Base-by-base conservation (phyloP, 108 stramenopile genomes). In the Cyclotella atomus region DNA sequence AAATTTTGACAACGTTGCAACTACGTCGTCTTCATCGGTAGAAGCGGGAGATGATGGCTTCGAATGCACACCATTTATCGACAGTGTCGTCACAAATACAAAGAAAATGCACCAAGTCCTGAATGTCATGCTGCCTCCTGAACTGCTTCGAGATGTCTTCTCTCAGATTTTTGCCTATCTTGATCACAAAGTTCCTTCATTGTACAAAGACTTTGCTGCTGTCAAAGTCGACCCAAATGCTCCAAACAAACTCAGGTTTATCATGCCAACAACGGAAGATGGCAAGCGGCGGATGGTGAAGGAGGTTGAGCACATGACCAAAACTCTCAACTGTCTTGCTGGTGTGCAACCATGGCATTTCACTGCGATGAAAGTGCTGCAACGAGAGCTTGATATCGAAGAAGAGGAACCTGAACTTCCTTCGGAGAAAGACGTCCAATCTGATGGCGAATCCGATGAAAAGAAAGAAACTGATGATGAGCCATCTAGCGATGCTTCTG, bases 51-150 rank as follows among this genome's bases (percentile, higher is more conserved):
- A 73, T 32, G 47, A 60, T 27, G 24, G 46, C 32, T 15, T 82
- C 60, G 55, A 71, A 34, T 91, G 87, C 56, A 93, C 90, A 56
- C 84, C 82, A 14, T 98, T 97, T 74, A 73, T 97, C 33, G 96
- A 95, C 15, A 97, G 96, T 32, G 89, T 97, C 21, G 67, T 85
- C 6, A 88, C 82, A 27, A 97, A 94, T 56, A 89, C 96, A 0
- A 84, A 75, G 41, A 95, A 97, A 59, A 88, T 98, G 94, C 97
- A 98, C 65, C 94, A 94, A 67, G 97, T 98, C n/a, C 71, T 98
- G 35, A 75, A 71, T 59, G 65, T 82, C 53, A 80, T 96, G 73
- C 84, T 98, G 9, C 97, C 98, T 8, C 84, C 86, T 2, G 96
- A 96, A 49, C 91, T 97, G 67, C 82, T 98, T 25, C 88, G 88